These are phyloP conservation scores for Boletus tomentosulus DNA, from an alignment of 768 basidiomycete genomes.

Conservation along the genomic window DNA sequence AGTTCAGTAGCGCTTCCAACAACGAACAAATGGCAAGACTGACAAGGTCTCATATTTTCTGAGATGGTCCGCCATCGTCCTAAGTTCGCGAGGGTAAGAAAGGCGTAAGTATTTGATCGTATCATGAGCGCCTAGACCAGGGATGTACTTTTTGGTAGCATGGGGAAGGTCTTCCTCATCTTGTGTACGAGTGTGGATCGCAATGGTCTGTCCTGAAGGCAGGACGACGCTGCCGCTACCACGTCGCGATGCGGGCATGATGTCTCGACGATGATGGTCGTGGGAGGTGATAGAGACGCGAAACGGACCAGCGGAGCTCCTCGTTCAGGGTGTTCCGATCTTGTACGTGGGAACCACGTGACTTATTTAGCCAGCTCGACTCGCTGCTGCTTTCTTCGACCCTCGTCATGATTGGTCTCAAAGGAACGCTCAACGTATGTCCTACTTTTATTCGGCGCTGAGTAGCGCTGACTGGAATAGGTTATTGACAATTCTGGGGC, in stretches of 20 bases:
- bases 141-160: slow-evolving; percentile 83
- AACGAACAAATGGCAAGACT: slow-evolving; percentile 33
- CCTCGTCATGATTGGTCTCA: slow-evolving; percentile 84
- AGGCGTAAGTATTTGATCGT: slow-evolving; percentile 4
- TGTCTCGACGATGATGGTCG: slow-evolving; percentile 16
- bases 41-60: slow-evolving; percentile 85
- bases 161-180: slow-evolving; percentile 87
- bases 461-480: slow-evolving; percentile 35
- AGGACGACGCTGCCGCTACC: slow-evolving; percentile 73
- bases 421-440: slow-evolving; percentile 81
- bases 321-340: slow-evolving; percentile 4
- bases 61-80: slow-evolving; percentile 92
- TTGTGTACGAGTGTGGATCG: slow-evolving; percentile 84
- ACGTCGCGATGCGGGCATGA: slow-evolving; percentile 67
- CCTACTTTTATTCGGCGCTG: not conserved
- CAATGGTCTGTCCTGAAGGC: slow-evolving; percentile 72
- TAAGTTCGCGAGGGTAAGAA: slow-evolving; percentile 23
- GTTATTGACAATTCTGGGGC: slow-evolving; percentile 98
- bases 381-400: not conserved
- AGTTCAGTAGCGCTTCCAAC: slow-evolving; percentile 1
- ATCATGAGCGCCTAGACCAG: not conserved
- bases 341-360: slow-evolving; percentile 24
- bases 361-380: slow-evolving; percentile 10
- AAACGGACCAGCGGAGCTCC: slow-evolving; percentile 15
- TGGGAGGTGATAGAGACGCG: slow-evolving; percentile 12